Base-by-base conservation (phyloP, 2,329 filamentous ascomycete species). In the Pestalotiopsis sp. region DNA sequence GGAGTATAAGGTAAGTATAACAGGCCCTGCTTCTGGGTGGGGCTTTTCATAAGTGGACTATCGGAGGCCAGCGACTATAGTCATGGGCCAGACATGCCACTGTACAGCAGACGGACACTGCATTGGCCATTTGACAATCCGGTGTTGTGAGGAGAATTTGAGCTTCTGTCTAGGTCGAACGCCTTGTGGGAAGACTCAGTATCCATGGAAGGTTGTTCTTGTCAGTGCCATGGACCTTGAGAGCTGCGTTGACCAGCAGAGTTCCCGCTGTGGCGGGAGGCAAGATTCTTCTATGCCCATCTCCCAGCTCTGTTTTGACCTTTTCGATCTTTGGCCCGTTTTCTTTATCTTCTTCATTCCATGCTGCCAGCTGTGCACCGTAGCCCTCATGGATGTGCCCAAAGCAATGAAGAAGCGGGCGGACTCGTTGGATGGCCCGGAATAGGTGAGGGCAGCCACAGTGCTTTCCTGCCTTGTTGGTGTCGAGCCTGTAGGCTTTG, bases 321-420 rank as follows among this genome's bases (percentile, higher is more conserved):
- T 27, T 2, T 1, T 7, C 14, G 12, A 59, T 5, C 20, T 9
- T 9, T 14, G 17, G 57, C 14, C 20, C 12, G 23, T 59, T 59
- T 11, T 13, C 23, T 27, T 27, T 20, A 27, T 59, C 23, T 52
- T 20, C 45, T 20, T 20, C 14, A 17, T 17, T 52, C 84, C 83
- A 85, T 11, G 20, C 68, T 11, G 84, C 77, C 39, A 73, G 77
- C 70, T 79, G 75, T 3, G 81, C 83, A 20, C 85, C 86, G 77
- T 84, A 83, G 0, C 80, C 86, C 73, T 88, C 86, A 73, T 90
- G 88, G 20, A 90, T 90, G 77, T 91, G 88, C 0, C 89, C 88
- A 73, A 90, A 91, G 70, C 87, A 87, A 74, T 90, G 86, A n/a
- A 91, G 64, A 3, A 78, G 75, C 0, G 89, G 89, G 64, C 79